Evolutionary conservation across 768 basidiomycete species (phyloP), one percentile per base, ranked within the genome.

Genomic region (Lentinula lateritia): DNA sequence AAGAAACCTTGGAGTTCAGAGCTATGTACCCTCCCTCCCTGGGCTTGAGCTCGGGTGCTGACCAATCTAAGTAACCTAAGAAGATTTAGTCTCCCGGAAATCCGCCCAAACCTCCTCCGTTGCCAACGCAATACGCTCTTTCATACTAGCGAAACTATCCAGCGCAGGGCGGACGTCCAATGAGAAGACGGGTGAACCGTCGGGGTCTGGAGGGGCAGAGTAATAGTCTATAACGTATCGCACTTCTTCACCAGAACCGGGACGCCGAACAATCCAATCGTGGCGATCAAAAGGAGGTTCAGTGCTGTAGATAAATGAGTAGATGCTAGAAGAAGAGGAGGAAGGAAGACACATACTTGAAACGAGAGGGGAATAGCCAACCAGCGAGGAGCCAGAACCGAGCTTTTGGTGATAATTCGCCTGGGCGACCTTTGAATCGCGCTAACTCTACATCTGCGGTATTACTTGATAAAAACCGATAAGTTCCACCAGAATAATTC

Each of bases 171-270:
- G 86, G 9, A 98, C 96, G 71, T 99, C 97, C 32, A 99, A 81
- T 7, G 89, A 89, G 75, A 98, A 98, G 6, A 95, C 95, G 16
- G 97, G 97, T 50, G 90, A 91, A 7, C 96, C 96, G 66, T 97
- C 90, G 7, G 85, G 80, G 60, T 95, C 88, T 2, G 90, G 85
- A 1, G 95, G 93, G 0, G 93, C 94, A 52, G 92, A 91, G 74
- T 98, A 98, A 75, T 99, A 99, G 78, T 99, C 97, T 67, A 99
- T 98, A 52, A 99, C 91, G 74, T 99, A 96, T 70, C 93, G 90
- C 56, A 93, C 88, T 73, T 93, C 90, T 66, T 91, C 84, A 16
- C 90, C 87, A 1, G 89, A 87, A 43, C 78, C 77, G 36, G 88
- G 86, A 56, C 96, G 87, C 35, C 89, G 89, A 58, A 99, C 82